phyloP scores from a whole-genome alignment of 2,329 filamentous ascomycete species.

The Amesomyces nigricolor region DNA sequence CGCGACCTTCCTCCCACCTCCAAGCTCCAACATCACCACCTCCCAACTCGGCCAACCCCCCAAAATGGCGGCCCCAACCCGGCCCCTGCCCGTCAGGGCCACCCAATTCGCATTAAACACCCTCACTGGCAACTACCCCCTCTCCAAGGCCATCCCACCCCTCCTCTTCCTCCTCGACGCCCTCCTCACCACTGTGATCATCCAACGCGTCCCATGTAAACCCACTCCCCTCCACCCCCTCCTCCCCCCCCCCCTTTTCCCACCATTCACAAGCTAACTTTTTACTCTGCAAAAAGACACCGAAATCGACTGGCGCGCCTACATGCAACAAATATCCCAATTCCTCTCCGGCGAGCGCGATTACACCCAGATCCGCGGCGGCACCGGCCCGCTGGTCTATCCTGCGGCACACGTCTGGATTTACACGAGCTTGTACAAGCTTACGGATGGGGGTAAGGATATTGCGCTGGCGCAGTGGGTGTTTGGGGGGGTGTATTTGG shows the following conservation, averaged over 20 bases:
- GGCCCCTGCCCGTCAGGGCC: constrained; percentile 27
- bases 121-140: constrained; percentile 43
- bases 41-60: constrained; percentile 1
- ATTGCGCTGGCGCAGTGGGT: constrained; percentile 77
- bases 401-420: constrained; percentile 91
- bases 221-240: constrained; percentile 4
- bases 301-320: constrained; percentile 95
- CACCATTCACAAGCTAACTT: constrained; percentile 7
- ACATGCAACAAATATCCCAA: constrained; percentile 87
- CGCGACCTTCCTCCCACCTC: not conserved
- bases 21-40: constrained; percentile 1
- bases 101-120: constrained; percentile 37
- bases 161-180: constrained; percentile 66
- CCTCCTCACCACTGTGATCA: constrained; percentile 64
- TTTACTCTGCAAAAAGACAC: constrained; percentile 55
- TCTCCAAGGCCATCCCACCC: constrained; percentile 49
- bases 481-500: constrained; percentile 75
- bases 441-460: constrained; percentile 71
- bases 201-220: constrained; percentile 80
- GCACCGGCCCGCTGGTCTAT: constrained; percentile 90
- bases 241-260: not conserved
- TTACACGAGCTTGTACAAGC: constrained; percentile 70
- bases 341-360: constrained; percentile 80
- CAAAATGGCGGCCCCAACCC: constrained; percentile 15
- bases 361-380: constrained; percentile 78